A percentile compares a stretch with the other conserved stretches of the same genome.
These are phyloP conservation scores for Barnettozyma wickerhamii DNA, from an alignment of 805 yeast species.

Conservation along the genomic window DNA sequence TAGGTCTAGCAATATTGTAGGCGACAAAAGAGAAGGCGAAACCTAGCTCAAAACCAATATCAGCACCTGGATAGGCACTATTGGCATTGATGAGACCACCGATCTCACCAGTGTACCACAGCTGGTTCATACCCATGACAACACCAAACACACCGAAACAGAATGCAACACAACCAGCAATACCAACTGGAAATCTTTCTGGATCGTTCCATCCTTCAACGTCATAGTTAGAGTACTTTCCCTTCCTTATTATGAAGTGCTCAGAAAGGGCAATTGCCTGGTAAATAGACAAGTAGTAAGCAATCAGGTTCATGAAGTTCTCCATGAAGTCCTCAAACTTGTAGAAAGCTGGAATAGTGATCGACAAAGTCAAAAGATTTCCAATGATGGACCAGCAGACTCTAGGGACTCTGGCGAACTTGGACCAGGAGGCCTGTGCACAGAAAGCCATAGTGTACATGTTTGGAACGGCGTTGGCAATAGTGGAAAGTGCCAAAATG, in stretches of 20 bases:
- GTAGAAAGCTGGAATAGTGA: constrained; percentile 86
- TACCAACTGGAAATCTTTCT: constrained; percentile 63
- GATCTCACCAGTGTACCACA: constrained; percentile 75
- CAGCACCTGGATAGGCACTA: constrained; percentile 54
- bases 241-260: constrained; percentile 73
- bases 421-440: constrained; percentile 81
- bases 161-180: constrained; percentile 75
- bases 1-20: constrained; percentile 54
- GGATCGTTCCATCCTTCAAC: constrained; percentile 56
- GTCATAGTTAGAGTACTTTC: constrained; percentile 59
- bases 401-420: constrained; percentile 73
- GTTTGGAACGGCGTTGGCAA: constrained; percentile 90
- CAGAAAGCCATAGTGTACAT: constrained; percentile 88
- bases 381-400: constrained; percentile 76
- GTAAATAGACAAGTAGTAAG: constrained; percentile 87
- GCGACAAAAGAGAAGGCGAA: constrained; percentile 62
- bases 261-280: constrained; percentile 69
- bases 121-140: constrained; percentile 82
- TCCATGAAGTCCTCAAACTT: constrained; percentile 67
- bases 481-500: constrained; percentile 78
- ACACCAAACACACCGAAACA: constrained; percentile 83
- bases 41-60: constrained; percentile 81
- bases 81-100: constrained; percentile 52
- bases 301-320: constrained; percentile 87
- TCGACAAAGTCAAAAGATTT: constrained; percentile 72